A percentile compares a stretch with the other conserved stretches of the same genome.
phyloP scores from a whole-genome alignment of 1,284 basidiomycete genomes.

The Malassezia slooffiae region DNA sequence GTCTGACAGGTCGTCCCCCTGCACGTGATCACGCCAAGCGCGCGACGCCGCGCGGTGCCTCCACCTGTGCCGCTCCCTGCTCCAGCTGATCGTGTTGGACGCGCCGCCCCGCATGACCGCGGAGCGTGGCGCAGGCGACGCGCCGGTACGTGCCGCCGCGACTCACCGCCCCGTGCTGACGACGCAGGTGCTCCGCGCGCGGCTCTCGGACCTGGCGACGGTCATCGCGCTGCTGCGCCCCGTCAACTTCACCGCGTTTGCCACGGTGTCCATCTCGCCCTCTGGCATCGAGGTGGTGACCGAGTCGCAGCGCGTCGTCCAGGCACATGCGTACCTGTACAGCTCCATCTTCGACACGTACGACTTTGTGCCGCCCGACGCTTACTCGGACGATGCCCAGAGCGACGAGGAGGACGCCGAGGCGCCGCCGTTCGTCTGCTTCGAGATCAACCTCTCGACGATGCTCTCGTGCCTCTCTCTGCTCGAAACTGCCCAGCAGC shows the following conservation, averaged over 20 bases:
- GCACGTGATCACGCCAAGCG: no score
- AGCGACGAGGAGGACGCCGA: conserved; percentile 7
- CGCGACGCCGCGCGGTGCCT: no score
- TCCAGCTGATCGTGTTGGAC: no score
- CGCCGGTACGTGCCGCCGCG: no score
- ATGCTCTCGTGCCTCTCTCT: background rate
- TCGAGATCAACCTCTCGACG: conserved; percentile 1
- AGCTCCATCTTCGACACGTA: conserved; percentile 13
- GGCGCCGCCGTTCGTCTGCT: conserved; percentile 8
- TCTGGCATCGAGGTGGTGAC: conserved; percentile 13
- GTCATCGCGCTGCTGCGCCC: conserved; percentile 2
- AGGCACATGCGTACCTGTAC: conserved; percentile 15
- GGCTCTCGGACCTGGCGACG: conserved; percentile 2
- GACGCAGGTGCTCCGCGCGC: conserved; percentile 2
- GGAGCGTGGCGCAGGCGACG: no score
- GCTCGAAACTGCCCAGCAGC: conserved; percentile 13
- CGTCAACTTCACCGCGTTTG: conserved; percentile 8
- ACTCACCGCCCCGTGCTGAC: background rate
- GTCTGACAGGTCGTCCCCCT: no score
- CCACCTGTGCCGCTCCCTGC: no score
- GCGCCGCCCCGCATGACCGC: no score
- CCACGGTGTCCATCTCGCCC: conserved; percentile 8
- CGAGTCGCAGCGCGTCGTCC: conserved; percentile 3
- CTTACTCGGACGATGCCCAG: conserved; percentile 1
- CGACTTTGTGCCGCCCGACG: conserved; percentile 5